Conservation (phyloP, 176 grass and related monocot genomes). For the Otatea glauca region DNA sequence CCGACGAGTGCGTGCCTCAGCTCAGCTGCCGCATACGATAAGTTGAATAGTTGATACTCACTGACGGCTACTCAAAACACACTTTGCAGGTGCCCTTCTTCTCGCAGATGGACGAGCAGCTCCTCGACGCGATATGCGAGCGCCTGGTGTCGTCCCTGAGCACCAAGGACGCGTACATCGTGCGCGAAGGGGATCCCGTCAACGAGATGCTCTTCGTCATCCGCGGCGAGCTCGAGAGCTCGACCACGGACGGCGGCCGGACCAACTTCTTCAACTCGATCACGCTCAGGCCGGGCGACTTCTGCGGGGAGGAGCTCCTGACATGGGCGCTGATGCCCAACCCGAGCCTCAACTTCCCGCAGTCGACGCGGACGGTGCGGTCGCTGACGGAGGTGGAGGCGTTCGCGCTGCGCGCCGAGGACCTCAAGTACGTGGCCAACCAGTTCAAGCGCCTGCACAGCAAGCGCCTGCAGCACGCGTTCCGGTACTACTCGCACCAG, state of each 20-base stretch:
- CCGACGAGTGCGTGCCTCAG: slow-evolving; percentile 60
- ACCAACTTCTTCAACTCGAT: slow-evolving; percentile 96
- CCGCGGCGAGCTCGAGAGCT: slow-evolving; percentile 91
- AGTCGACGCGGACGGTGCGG: slow-evolving; percentile 76
- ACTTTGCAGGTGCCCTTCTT: slow-evolving; percentile 78
- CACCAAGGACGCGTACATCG: slow-evolving; percentile 90
- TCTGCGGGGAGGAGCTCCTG: slow-evolving; percentile 94
- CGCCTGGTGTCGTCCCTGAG: slow-evolving; percentile 82
- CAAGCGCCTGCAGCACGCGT: slow-evolving; percentile 92
- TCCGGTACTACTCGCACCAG: slow-evolving; percentile 96
- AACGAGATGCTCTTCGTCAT: slow-evolving; percentile 96
- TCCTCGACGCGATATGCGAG: slow-evolving; percentile 95
- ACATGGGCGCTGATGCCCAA: slow-evolving; percentile 96
- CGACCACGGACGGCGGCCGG: slow-evolving; percentile 83
- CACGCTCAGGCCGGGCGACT: slow-evolving; percentile 82
- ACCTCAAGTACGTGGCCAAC: slow-evolving; percentile 90
- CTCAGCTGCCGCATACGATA: not conserved
- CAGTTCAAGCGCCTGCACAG: slow-evolving; percentile 97
- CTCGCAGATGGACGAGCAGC: slow-evolving; percentile 95
- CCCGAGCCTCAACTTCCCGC: slow-evolving; percentile 82
- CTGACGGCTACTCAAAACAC: not conserved
- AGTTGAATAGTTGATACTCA: not conserved
- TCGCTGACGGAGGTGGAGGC: slow-evolving; percentile 86
- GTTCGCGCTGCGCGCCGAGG: slow-evolving; percentile 86
- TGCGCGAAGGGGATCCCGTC: slow-evolving; percentile 78